phyloP scores from a whole-genome alignment of 2,329 filamentous ascomycete species.

The Daldinia sp. region DNA sequence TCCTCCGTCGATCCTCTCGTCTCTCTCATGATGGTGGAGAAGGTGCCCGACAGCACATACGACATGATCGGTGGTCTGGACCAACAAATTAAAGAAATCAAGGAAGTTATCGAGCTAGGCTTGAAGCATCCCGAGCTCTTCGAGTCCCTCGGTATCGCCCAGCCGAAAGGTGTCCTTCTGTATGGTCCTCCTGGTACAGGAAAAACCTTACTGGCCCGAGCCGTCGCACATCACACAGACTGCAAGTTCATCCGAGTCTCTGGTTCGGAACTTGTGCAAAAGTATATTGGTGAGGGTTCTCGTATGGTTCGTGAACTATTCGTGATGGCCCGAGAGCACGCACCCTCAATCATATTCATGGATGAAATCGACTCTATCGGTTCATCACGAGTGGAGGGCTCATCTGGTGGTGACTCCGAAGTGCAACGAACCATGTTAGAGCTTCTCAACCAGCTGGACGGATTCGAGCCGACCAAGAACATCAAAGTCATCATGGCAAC shows the following conservation, averaged over 20 bases:
- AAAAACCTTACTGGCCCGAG: slow-evolving; percentile 94
- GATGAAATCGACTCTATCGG: slow-evolving; percentile 99
- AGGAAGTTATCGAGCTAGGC: slow-evolving; percentile 98
- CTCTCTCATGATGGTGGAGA: slow-evolving; percentile 99
- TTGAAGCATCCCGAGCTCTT: slow-evolving; percentile 99
- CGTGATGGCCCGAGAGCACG: slow-evolving; percentile 98
- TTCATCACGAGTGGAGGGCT: slow-evolving; percentile 95
- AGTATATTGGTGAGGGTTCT: slow-evolving; percentile 98
- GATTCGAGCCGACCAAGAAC: slow-evolving; percentile 99
- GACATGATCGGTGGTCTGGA: slow-evolving; percentile 99
- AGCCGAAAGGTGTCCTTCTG: slow-evolving; percentile 95
- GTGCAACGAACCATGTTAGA: slow-evolving; percentile 99
- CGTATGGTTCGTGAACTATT: slow-evolving; percentile 99
- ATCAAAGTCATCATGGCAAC: slow-evolving; percentile 99
- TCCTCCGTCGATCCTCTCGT: slow-evolving; percentile 98
- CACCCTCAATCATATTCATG: slow-evolving; percentile 99
- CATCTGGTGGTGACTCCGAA: slow-evolving; percentile 94
- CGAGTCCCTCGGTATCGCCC: slow-evolving; percentile 97
- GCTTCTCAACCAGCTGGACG: slow-evolving; percentile 96
- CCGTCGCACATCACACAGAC: slow-evolving; percentile 97
- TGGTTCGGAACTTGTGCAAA: slow-evolving; percentile 95
- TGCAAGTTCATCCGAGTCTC: slow-evolving; percentile 99
- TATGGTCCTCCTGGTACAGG: slow-evolving; percentile 97
- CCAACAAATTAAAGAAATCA: slow-evolving; percentile 99
- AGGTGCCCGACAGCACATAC: slow-evolving; percentile 99